Evolutionary conservation across 148 eudicot genomes (phyloP), one percentile per base, ranked within the genome.

Genomic region (Vaccinium corymbosum): DNA sequence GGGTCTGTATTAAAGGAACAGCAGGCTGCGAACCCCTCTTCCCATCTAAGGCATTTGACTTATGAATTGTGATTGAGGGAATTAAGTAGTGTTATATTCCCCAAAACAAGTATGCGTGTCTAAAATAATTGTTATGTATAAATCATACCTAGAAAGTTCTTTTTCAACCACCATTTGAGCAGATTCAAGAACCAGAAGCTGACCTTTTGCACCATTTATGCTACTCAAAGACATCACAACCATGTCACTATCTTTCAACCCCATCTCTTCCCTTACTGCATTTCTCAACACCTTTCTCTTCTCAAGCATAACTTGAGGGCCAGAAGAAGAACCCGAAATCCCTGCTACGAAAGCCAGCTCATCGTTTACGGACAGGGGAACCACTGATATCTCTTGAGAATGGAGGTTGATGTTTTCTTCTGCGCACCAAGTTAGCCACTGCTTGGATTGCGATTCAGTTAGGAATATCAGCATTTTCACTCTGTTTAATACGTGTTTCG

Each of bases 331-430:
- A 74, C 90, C 92, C 27, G 93, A 17, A 79, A 97, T 90, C 80
- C 98, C 99, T 15, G 98, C 98, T 81, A 90, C 94, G 87, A 94
- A 97, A 70, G 99, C 98, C 84, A 97, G 89, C 84, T 95, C 99
- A 83, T 97, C 98, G 77, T 93, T 95, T 83, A 95, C 94, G 75
- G 98, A 97, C 78, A 97, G 96, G 68, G 99, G 98, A 82, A 94
- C 88, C 78, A 97, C 38, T 14, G 92, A 81, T 68, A 92, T 91
- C 88, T 89, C 38, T 27, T 27, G 89, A 76, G 93, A 84, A 83
- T 87, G 89, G 61, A 97, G 78, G 59, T 88, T 90, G 66, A 93
- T 92, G 78, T 93, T 93, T 85, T 93, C 98, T 89, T 95, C 98
- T 83, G 88, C 92, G 84, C 93, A 91, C 99, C 99, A 97, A 80